phyloP scores from a whole-genome alignment of 306 rosid species.

The Senna tora region DNA sequence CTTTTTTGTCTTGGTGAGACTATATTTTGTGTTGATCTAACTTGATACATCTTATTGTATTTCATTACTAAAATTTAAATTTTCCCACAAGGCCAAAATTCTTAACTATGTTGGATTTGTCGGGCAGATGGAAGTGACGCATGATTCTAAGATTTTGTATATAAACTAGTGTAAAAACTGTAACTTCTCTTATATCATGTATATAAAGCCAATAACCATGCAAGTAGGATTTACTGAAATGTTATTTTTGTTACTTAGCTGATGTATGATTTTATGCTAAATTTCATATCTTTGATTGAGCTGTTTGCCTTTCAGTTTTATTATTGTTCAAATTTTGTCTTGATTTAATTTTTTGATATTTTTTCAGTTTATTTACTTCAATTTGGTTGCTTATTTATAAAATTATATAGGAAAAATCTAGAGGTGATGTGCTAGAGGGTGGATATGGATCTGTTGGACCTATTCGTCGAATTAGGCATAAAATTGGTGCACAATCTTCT shows the following conservation, averaged over 20 bases:
- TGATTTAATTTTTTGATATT: not conserved
- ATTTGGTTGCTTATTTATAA: constrained; percentile 23
- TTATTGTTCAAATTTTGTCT: constrained; percentile 1
- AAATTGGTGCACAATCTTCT: constrained; percentile 51
- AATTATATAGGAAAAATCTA: constrained; percentile 52
- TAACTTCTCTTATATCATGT: constrained; percentile 1
- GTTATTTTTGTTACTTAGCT: constrained; percentile 2
- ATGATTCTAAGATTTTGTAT: not conserved
- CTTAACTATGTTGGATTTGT: not conserved
- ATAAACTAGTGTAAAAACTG: constrained; percentile 9
- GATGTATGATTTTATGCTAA: not conserved
- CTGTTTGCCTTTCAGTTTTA: not conserved
- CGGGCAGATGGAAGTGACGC: too few relatives aligned
- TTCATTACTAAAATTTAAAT: not conserved
- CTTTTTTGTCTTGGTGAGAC: not conserved
- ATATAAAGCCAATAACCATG: not conserved
- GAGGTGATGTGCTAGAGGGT: constrained; percentile 51
- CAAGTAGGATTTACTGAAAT: constrained; percentile 21
- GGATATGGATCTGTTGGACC: constrained; percentile 80
- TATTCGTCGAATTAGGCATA: constrained; percentile 59
- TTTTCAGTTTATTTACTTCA: constrained; percentile 17
- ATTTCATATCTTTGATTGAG: constrained; percentile 17
- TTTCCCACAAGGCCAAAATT: constrained; percentile 7
- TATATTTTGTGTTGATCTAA: constrained; percentile 1
- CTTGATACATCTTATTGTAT: constrained; percentile 21